Base-by-base conservation (phyloP, 352 stramenopile genomes). In the Thraustotheca clavata region DNA sequence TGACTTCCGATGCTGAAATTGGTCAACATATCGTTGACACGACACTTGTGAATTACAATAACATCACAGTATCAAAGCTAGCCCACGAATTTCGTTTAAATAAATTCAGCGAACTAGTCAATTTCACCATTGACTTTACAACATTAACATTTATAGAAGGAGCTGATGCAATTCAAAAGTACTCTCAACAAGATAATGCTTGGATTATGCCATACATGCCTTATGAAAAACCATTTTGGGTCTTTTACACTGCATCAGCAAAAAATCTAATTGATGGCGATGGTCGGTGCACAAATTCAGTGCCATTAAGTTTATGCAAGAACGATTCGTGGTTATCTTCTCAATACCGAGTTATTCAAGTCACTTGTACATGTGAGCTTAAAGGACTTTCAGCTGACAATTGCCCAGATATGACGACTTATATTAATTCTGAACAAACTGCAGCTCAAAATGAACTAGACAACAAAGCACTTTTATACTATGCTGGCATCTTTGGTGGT, bases 1-100 rank as follows among this genome's bases (percentile, higher is more conserved):
- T 89, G 67, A 86, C 77, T 38, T 81, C 69, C 34, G 79, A 88
- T 69, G 75, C 75, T 41, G 78, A 89, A 62, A 81, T 89, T 35
- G 76, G 68, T n/a, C 68, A 77, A 29, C 76, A 74, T 50, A 67
- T 88, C 22, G 67, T 88, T 18, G 77, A 85, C 49, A 71, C 73
- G 38, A 69, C 76, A 69, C 61, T 33, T 46, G 0, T 49, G 26
- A 8, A 33, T n/a, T 24, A 34, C 54, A 70, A 76, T 35, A 70
- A 71, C 16, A 76, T 85, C 40, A 74, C 67, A 12, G 76, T 83
- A 32, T 69, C 72, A 31, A 71, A 71, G 38, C 43, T 82, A 46
- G 76, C 67, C 18, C 75, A 67, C 18, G 49, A 67, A 50, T 87
- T 76, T 52, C 78, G 75, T 9, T 67, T 87, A n/a, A 68, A 77